phyloP scores from a whole-genome alignment of 331 rosid species.

The Cydonia oblonga region DNA sequence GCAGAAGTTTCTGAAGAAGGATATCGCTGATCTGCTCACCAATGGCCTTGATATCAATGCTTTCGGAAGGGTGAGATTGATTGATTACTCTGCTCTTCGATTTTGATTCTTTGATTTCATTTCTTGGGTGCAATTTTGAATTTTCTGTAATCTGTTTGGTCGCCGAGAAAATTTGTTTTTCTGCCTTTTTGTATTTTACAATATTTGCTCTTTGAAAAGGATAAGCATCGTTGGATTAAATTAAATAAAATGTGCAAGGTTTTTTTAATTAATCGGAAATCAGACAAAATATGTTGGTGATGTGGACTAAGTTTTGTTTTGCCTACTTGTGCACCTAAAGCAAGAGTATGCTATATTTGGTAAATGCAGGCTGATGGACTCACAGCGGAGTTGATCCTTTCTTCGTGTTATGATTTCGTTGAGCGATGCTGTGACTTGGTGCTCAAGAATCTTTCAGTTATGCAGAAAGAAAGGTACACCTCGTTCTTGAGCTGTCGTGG shows the following conservation, averaged over 20 bases:
- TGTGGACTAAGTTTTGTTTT: neutral
- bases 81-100: neutral
- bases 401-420: conserved; percentile 76
- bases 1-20: conserved; percentile 81
- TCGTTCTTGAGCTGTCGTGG: neutral
- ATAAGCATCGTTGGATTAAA: neutral
- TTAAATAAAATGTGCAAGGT: neutral
- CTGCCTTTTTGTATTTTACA: neutral
- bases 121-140: neutral
- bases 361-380: conserved; percentile 83
- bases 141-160: conserved; percentile 3
- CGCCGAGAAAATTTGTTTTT: neutral
- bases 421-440: conserved; percentile 69
- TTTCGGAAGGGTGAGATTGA: conserved; percentile 59
- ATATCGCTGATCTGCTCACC: conserved; percentile 73
- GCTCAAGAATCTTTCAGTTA: conserved; percentile 53
- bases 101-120: neutral
- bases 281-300: neutral
- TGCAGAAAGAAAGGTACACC: conserved; percentile 68
- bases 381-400: conserved; percentile 50
- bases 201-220: neutral
- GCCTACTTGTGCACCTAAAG: neutral
- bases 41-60: conserved; percentile 72
- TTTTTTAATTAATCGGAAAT: neutral
- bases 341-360: conserved; percentile 11